phyloP scores from a whole-genome alignment of 2,329 filamentous ascomycete species.

The Magnaporthiopsis incrustans region DNA sequence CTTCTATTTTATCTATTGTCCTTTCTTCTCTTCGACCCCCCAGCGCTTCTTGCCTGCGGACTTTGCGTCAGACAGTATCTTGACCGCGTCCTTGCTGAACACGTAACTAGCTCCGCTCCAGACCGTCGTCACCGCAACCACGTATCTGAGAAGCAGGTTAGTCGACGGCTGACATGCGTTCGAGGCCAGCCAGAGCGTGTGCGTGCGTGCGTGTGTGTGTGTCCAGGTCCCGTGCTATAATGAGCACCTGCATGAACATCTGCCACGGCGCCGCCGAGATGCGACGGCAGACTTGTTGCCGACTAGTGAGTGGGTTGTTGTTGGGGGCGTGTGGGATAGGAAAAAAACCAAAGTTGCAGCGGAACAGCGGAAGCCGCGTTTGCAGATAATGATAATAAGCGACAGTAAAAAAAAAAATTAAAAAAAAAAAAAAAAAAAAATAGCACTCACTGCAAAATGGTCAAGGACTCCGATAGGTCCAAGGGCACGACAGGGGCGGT shows the following conservation, averaged over 20 bases:
- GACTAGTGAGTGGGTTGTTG: neutral
- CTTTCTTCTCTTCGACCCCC: neutral
- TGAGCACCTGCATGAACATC: neutral
- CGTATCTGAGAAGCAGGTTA: conserved; percentile 44
- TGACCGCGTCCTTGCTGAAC: conserved; percentile 84
- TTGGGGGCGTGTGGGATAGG: neutral
- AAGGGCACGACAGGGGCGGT: conserved; percentile 66
- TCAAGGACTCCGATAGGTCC: conserved; percentile 47
- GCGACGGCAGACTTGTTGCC: neutral
- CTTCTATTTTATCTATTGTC: too few relatives aligned
- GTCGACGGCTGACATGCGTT: neutral
- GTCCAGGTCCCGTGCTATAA: neutral
- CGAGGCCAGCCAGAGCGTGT: neutral
- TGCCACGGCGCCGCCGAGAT: neutral
- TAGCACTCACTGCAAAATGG: conserved; percentile 53
- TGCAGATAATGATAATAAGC: neutral
- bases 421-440: conserved; percentile 3
- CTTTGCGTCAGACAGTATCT: conserved; percentile 52
- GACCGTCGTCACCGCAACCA: conserved; percentile 81
- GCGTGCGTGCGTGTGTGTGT: neutral
- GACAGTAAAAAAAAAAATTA: too few relatives aligned
- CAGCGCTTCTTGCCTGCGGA: conserved; percentile 9
- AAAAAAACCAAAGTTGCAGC: too few relatives aligned
- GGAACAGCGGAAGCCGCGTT: neutral
- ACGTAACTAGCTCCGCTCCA: conserved; percentile 94